Conservation (phyloP, 345 rosid species). For the Eucalyptus erythrocorys region DNA sequence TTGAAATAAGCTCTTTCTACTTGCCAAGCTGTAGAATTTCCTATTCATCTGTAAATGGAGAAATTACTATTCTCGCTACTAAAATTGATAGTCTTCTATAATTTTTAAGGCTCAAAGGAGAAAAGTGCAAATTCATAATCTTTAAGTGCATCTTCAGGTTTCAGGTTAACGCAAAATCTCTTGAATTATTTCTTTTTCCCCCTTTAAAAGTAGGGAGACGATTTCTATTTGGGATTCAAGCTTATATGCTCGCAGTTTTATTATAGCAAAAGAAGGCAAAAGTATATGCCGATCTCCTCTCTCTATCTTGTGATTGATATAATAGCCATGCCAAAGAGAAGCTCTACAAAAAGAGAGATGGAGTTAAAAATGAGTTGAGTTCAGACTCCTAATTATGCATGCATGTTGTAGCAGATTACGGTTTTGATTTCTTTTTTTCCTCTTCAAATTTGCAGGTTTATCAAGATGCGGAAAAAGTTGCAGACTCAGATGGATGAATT, state of each 20-base stretch:
- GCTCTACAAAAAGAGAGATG: neutral
- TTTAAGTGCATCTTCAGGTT: neutral
- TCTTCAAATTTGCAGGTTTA: constrained; percentile 19
- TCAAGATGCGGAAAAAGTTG: constrained; percentile 62
- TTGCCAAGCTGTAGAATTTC: neutral
- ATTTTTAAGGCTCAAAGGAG: neutral
- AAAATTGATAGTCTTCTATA: neutral
- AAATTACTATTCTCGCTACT: neutral
- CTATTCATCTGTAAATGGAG: neutral
- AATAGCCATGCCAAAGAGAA: neutral
- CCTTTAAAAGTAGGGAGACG: neutral
- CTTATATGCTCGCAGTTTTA: neutral
- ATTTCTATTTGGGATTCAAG: neutral
- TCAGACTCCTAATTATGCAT: neutral
- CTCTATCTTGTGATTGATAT: neutral
- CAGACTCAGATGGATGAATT: constrained; percentile 55
- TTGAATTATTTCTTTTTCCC: neutral
- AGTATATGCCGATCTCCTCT: neutral
- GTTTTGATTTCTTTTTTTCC: neutral
- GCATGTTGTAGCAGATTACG: neutral
- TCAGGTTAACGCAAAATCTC: neutral
- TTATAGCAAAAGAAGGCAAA: neutral
- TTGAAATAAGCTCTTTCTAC: neutral
- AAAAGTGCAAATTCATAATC: neutral
- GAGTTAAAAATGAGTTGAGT: neutral